Conservation (phyloP, 2,329 filamentous ascomycete genomes). For the Cadophora sp. region DNA sequence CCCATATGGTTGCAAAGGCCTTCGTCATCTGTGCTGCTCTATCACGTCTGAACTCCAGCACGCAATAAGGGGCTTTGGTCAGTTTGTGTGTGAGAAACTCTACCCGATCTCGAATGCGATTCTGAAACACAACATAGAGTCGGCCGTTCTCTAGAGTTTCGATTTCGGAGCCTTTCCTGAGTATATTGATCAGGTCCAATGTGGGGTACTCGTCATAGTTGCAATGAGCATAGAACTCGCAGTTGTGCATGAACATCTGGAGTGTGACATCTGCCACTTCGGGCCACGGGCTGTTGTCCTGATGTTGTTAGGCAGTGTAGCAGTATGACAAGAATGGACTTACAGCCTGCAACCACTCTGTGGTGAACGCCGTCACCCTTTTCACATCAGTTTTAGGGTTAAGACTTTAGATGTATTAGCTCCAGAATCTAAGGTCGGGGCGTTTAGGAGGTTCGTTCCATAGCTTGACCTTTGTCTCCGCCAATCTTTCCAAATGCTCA, state of each 20-base stretch:
- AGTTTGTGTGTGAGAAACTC: not conserved
- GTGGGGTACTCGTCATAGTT: too few species aligned
- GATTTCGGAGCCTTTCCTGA: slow-evolving; percentile 8
- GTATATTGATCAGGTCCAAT: not conserved
- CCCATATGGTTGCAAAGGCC: not conserved
- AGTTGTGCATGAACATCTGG: slow-evolving; percentile 13
- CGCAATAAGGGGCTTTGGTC: not conserved
- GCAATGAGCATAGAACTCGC: not conserved
- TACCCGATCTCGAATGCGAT: not conserved
- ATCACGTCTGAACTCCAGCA: slow-evolving; percentile 1
- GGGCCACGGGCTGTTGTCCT: slow-evolving; percentile 3
- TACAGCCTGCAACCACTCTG: slow-evolving; percentile 21
- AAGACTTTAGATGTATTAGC: slow-evolving; percentile 11
- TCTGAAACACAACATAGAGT: not conserved
- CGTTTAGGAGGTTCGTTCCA: slow-evolving; percentile 17
- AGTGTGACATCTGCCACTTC: slow-evolving; percentile 4
- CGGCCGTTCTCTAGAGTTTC: not conserved
- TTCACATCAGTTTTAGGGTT: slow-evolving; percentile 2
- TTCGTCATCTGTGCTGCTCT: slow-evolving; percentile 7
- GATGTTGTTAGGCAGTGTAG: not conserved
- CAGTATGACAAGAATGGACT: not conserved
- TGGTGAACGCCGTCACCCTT: slow-evolving; percentile 12
- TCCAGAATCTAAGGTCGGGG: slow-evolving; percentile 10
- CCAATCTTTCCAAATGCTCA: not conserved
- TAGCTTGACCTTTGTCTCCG: slow-evolving; percentile 1